Base-by-base conservation (phyloP, 257 asterid species). In the Solanum pimpinellifolium region DNA sequence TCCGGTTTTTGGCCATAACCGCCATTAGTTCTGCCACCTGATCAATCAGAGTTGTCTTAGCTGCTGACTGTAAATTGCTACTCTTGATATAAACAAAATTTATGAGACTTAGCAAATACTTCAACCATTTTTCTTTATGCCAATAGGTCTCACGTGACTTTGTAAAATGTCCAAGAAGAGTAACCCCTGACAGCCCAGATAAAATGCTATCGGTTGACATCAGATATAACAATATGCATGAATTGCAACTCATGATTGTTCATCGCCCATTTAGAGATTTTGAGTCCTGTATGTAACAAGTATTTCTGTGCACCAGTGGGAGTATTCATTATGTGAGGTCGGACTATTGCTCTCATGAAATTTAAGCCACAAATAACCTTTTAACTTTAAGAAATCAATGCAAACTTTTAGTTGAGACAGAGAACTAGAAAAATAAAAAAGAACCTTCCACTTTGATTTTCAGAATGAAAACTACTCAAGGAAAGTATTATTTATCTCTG, bases 11-110 rank as follows among this genome's bases (percentile, higher is more conserved):
- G 27, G 98, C 97, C 94, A 96, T 95, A 91, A 91, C 90, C 23
- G 98, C 99, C 92, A 96, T 35, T 29, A 96, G 91, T 93, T 96
- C 99, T 65, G 99, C 99, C 70, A 96, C 98, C 99, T 96, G 96
- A 83, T 47, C 44, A 88, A 88, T 20, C n/a, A 87, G 23, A 82
- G 86, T 86, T 87, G 89, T 88, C 59, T 62, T 7, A 68, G 47
- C 83, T 85, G 83, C 83, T 74, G 37, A 84, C 41, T 7, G 39
- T 68, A 39, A 66, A 42, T 41, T 39, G 21, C 59, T 68, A 84
- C 81, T 5, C 78, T 18, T 66, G 47, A 81, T 29, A 41, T 27
- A 49, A 33, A 81, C 11, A 81, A 2, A 29, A 47, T 49, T 29
- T 29, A n/a, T 49, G 68, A 47, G 9, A 16, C 69, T 81, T 47